A percentile compares a stretch with the other conserved stretches of the same genome.
Evolutionary conservation across 768 basidiomycete species (phyloP).

Genomic region (Coprinopsis marcescibilis): DNA sequence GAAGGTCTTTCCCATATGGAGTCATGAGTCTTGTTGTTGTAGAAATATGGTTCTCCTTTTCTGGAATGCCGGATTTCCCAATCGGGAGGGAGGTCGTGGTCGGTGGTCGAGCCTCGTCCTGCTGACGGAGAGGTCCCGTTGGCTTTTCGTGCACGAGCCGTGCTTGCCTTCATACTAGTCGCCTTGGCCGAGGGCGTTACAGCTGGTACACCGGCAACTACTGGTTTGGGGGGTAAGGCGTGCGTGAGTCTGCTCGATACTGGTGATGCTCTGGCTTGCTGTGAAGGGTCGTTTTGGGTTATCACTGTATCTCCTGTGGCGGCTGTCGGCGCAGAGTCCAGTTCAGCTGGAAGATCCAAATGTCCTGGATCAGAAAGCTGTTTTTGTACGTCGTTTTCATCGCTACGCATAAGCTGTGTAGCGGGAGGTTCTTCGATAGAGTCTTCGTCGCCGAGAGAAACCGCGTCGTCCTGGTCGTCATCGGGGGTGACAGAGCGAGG

Average conservation of each 20-base stretch:
- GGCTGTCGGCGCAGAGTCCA: background rate
- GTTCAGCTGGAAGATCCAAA: background rate
- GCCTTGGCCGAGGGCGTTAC: conserved; percentile 52
- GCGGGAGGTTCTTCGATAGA: background rate
- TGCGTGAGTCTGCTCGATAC: conserved; percentile 55
- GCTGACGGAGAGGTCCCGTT: conserved; percentile 19
- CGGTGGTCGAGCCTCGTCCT: conserved; percentile 22
- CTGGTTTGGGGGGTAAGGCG: conserved; percentile 64
- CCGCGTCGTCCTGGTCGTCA: conserved; percentile 50
- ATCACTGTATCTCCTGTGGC: conserved; percentile 12
- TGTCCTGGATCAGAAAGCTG: background rate
- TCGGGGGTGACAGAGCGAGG: conserved; percentile 29
- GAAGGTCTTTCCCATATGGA: conserved; percentile 53
- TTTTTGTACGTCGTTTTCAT: background rate
- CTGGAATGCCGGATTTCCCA: conserved; percentile 58
- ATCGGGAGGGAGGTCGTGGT: conserved; percentile 37
- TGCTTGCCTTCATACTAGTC: conserved; percentile 45
- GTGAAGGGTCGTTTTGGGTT: conserved; percentile 15
- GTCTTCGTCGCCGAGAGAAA: conserved; percentile 65
- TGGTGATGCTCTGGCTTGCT: conserved; percentile 18
- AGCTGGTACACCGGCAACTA: conserved; percentile 44
- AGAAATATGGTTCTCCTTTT: conserved; percentile 48
- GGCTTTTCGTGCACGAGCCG: conserved; percentile 41
- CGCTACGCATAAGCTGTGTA: background rate
- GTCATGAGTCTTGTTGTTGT: conserved; percentile 49